Base-by-base conservation (phyloP, 192 early-diverging fungal species). In the Dissophora ornata region DNA sequence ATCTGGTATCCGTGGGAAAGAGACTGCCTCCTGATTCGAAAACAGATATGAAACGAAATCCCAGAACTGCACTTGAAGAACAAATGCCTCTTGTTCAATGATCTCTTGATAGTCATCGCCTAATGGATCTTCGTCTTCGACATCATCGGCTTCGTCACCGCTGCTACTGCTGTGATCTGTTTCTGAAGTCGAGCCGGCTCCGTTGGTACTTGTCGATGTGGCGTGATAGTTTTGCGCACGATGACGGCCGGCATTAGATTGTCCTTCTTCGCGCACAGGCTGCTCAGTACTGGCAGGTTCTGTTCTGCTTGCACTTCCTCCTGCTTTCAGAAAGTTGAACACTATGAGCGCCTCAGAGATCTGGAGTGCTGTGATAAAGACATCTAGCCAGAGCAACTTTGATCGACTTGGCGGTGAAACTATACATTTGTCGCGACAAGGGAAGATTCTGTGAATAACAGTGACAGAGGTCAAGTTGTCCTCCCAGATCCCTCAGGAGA, bases 31-130 rank as follows among this genome's bases (percentile, higher is more conserved):
- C 47, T 77, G 63, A 9, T 30, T 58, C 12, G 73, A 77, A 13
- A 77, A 34, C 0, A 77, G 40, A 34, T 77, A 77, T 44, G 58
- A n/a, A 13, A 62, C 10, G 28, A 77, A 9, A 44, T 77, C 73
- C 38, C 53, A 15, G 47, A 77, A 62, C 12, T n/a, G 32, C 16
- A 77, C 28, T 13, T 67, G 64, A 47, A 77, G 32, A 0, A 77
- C 52, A 67, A 77, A 77, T 1, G 64, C 67, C 40, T 77, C 73
- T 18, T 77, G 63, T 16, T 67, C 64, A 3, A 60, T 26, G 21
- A 62, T 33, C 46, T 57, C 64, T 19, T 67, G 64, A 61, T 67
- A 77, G 22, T 77, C 73, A 25, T 77, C 59, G 4, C 52, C 59
- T 19, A 67, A 33, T 33, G 52, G 45, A 38, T 61, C 60, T 11